Base-by-base conservation (phyloP, 495 filamentous ascomycete species). In the Cairneyella variabilis region DNA sequence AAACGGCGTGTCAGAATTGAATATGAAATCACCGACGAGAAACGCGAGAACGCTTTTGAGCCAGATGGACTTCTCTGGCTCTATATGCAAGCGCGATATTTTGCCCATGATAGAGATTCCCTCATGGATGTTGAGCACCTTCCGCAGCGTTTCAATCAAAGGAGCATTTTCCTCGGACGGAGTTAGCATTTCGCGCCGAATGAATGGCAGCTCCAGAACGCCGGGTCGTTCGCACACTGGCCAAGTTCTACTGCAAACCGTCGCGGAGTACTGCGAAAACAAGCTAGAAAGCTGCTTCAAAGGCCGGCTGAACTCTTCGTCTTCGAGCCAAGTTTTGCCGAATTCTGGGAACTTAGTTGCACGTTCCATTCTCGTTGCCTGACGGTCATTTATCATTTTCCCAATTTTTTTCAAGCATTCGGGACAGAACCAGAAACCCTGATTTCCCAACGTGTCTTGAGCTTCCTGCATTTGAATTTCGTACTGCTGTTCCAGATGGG, bases 1-100 rank as follows among this genome's bases (percentile, higher is more conserved):
- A 17, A 48, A 48, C 23, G 45, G 45, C 26, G 45, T 32, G 16
- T 23, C 45, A 34, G 45, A 26, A 12, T 45, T n/a, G n/a, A 32
- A 32, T 14, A 32, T 14, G 28, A 32, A 32, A 6, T 32, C 28
- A 7, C 28, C 28, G 14, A 32, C 14, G 14, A 32, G 28, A 32
- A 32, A 32, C 28, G 28, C 28, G 28, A 32, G 28, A 7, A 32
- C 28, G 28, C 7, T 14, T 7, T 32, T 32, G 28, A 14, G 7
- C 28, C 28, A 32, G 28, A 14, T 14, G 28, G 28, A 32, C 6
- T 32, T 32, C 28, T 14, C 6, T 7, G 28, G 14, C 28, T 32
- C 7, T 14, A 32, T 7, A 7, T 32, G 28, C 28, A 32, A 32
- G 28, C 7, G 7, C 28, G 6, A 6, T 14, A 32, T 6, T 14